Evolutionary conservation across 116 monocot genomes (phyloP), one percentile per base, ranked within the genome.

Genomic region (Cymodocea nodosa): DNA sequence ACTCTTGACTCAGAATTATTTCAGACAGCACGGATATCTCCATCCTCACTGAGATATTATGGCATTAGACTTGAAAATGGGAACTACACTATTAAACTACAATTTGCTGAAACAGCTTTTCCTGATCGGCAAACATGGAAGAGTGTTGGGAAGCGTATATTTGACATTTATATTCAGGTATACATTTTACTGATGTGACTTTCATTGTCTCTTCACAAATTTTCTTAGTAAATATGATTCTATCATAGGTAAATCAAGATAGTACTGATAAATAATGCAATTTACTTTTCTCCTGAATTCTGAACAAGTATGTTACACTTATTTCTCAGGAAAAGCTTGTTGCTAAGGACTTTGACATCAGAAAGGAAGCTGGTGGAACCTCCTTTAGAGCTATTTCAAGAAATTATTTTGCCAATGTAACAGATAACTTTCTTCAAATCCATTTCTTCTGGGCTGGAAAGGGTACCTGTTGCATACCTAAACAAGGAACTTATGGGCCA

Each of bases 31-130:
- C 76, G 89, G 55, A 62, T 76, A 24, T 78, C 89, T 52, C 83
- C 89, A 34, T 89, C 89, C n/a, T 89, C 89, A 56, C 65, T 89
- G 35, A 80, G 89, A 74, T 89, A 89, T 68, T 89, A 85, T 73
- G 89, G 89, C 17, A 22, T 89, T 63, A 85, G 85, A 6, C 85
- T 89, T 74, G 68, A 89, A 74, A 85, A 85, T 81, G 89, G 89
- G 36, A 83, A 85, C 58, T 89, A 85, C 63, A 80, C 70, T 6
- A 15, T 89, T 52, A 78, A 39, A 18, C 68, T 89, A 6, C 78
- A 80, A 51, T 89, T 83, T 72, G 67, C 85, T 22, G 89, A 89
- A 63, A 76, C 60, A 51, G 40, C 35, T 6, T 70, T 66, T 25
- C 36, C 66, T 6, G 60, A 75, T 62, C 8, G 73, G 44, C 72